Percentiles rank a stretch among this genome's conserved stretches.
These are phyloP conservation scores for Cucurbita ficifolia DNA, from an alignment of 306 rosid genomes.

Conservation along the genomic window DNA sequence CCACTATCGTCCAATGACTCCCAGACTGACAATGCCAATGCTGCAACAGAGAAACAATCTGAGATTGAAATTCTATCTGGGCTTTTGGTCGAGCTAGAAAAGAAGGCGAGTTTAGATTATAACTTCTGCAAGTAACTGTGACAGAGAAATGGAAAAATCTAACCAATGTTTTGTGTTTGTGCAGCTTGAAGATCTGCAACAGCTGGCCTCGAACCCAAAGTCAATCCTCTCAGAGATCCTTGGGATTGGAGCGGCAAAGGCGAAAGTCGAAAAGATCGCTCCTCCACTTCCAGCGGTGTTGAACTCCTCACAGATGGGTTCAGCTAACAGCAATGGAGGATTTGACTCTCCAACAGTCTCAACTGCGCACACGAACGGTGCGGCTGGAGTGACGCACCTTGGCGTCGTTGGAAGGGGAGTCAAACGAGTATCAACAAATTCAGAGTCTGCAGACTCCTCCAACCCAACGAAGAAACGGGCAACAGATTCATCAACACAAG, in stretches of 20 bases:
- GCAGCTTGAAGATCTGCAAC: conserved; percentile 96
- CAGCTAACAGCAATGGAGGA: conserved; percentile 39
- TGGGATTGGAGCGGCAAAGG: conserved; percentile 47
- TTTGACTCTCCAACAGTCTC: conserved; percentile 79
- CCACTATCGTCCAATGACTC: conserved; percentile 12
- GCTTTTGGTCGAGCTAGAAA: conserved; percentile 78
- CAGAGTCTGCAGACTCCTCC: conserved; percentile 35
- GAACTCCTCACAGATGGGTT: conserved; percentile 50
- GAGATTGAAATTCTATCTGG: conserved; percentile 70
- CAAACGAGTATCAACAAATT: conserved; percentile 43
- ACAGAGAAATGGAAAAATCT: not conserved
- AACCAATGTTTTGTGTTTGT: conserved; percentile 6
- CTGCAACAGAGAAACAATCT: conserved; percentile 39
- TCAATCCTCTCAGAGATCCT: conserved; percentile 68
- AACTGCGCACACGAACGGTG: conserved; percentile 62
- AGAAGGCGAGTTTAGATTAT: conserved; percentile 38
- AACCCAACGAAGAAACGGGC: conserved; percentile 48
- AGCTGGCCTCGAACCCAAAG: conserved; percentile 51
- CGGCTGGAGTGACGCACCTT: conserved; percentile 78
- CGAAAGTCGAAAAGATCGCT: conserved; percentile 25
- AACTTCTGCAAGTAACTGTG: not conserved
- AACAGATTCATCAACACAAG: conserved; percentile 35
- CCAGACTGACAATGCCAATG: conserved; percentile 25
- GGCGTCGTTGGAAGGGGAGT: conserved; percentile 98
- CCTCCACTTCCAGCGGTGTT: conserved; percentile 29